Base-by-base conservation (phyloP, 164 flowering plant genomes). In the Litsea cubeba region DNA sequence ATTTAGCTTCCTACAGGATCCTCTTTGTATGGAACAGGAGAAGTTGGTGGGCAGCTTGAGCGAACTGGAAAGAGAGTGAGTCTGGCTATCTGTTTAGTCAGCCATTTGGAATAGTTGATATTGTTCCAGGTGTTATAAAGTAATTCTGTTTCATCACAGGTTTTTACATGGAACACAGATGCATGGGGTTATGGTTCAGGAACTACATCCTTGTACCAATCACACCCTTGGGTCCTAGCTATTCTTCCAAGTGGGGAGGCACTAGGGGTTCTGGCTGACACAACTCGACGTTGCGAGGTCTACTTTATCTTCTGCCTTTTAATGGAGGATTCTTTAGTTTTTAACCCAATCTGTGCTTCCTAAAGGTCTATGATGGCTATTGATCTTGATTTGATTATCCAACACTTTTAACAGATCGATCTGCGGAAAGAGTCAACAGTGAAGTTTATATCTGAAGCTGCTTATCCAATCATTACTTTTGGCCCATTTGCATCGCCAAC, bases 211-310 rank as follows among this genome's bases (percentile, higher is more conserved):
- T 83, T 92, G 85, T 92, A 95, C 76, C 98, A 95, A 79, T 92
- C 98, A 24, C 98, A 95, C 84, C 97, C 98, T 70, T 95, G 97
- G 98, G 95, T 94, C 69, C 83, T 95, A 32, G 97, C 90, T 76
- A 83, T 95, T 81, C 90, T 92, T 79, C 95, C 94, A 28, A 85
- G 73, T 83, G 97, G 98, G 77, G 90, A 90, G 76, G 88, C 98
- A 72, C 54, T 91, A 1, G 98, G 98, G 66, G 78, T 95, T 80
- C 97, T 95, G 76, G 97, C 95, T 76, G 98, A 95, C 77, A 92
- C 98, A 77, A 91, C 97, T 70, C 70, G 77, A 49, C 95, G 91
- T 32, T 92, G 97, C 70, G 97, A 92, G 98, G 98, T 95, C 46
- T 74, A 71, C 23, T 70, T 50, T 70, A 62, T 64, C 2, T 69